Percentiles rank a stretch among this genome's conserved stretches.
Evolutionary conservation across 495 filamentous ascomycete genomes (phyloP).

Genomic region (Pseudoneurospora amorphoporcata): DNA sequence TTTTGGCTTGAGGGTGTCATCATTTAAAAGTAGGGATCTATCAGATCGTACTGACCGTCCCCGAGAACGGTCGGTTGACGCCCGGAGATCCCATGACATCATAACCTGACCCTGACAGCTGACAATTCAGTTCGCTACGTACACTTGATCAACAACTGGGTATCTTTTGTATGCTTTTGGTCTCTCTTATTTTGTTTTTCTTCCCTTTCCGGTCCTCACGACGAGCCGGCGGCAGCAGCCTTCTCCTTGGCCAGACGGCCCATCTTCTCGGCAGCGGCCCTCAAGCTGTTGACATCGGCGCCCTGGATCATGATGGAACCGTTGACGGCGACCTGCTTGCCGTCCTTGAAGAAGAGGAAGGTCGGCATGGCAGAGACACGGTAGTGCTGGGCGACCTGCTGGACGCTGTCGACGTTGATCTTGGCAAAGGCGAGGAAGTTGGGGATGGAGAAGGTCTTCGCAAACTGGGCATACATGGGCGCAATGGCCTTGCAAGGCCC

Average conservation of each 20-base stretch:
- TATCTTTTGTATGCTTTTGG: background rate
- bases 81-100: background rate
- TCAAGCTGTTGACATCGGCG: conserved; percentile 14
- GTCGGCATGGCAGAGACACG: conserved; percentile 62
- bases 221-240: conserved; percentile 11
- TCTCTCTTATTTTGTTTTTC: background rate
- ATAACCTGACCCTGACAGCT: background rate
- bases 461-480: conserved; percentile 46
- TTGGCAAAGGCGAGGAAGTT: conserved; percentile 47
- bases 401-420: conserved; percentile 46
- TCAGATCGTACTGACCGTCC: background rate
- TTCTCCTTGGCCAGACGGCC: conserved; percentile 20
- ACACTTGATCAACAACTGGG: background rate
- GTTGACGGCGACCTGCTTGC: conserved; percentile 57
- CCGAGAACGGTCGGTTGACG: background rate
- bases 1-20: background rate
- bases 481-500: conserved; percentile 57
- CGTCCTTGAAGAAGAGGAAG: conserved; percentile 80
- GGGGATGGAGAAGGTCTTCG: conserved; percentile 34
- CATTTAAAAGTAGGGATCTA: background rate
- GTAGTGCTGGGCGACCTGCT: conserved; percentile 39
- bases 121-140: background rate
- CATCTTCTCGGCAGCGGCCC: conserved; percentile 18
- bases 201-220: background rate
- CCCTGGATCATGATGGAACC: conserved; percentile 32